Conservation (phyloP, 2,329 filamentous ascomycete species). For the Beauveria bassiana region DNA sequence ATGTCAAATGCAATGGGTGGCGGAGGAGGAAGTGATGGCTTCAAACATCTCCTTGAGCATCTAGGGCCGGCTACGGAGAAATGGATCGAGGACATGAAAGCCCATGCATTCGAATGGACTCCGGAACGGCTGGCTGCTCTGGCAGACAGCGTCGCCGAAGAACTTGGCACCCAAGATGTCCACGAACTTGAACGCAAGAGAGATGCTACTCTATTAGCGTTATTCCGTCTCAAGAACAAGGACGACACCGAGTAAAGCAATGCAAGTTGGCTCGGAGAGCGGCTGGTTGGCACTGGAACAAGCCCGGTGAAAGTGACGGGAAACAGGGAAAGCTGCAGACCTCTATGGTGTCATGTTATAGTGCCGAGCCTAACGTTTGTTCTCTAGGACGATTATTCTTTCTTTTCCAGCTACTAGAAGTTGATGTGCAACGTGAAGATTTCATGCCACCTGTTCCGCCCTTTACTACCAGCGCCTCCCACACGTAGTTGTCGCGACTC, state of each 20-base stretch:
- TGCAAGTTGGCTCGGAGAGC: not conserved
- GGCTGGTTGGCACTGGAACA: not conserved
- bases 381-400: not conserved
- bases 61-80: slow-evolving; percentile 9
- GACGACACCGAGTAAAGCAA: not conserved
- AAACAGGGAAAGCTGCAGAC: not conserved
- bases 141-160: not conserved
- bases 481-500: too few species aligned
- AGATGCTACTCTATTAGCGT: not conserved
- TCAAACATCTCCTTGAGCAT: slow-evolving; percentile 15
- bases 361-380: not conserved
- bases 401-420: not conserved
- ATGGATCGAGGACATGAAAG: slow-evolving; percentile 11
- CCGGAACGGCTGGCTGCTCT: not conserved
- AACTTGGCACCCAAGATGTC: not conserved
- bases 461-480: too few species aligned
- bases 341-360: not conserved
- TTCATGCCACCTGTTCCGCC: not conserved
- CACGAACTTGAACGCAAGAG: not conserved
- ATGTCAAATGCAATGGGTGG: slow-evolving; percentile 13
- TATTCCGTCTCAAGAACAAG: not conserved
- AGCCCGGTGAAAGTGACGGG: not conserved
- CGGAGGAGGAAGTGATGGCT: slow-evolving; percentile 16
- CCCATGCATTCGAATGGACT: not conserved
- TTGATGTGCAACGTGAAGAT: not conserved